A percentile compares a stretch with the other conserved stretches of the same genome.
Conservation (phyloP, 1,284 basidiomycete species). For the Gomphus sp. region DNA sequence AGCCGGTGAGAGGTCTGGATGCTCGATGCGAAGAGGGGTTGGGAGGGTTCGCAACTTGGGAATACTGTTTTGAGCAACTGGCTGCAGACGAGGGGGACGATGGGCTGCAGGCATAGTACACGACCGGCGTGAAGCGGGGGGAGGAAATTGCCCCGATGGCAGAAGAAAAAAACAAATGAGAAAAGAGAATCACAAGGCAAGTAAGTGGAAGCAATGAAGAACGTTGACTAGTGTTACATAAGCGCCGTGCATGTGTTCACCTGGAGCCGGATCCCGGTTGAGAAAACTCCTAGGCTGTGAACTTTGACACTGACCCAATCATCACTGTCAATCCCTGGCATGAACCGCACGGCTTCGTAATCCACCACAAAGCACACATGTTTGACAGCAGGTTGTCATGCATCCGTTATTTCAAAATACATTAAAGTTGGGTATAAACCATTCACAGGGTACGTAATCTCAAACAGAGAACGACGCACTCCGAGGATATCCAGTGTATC, state of each 20-base stretch:
- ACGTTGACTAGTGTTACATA: slow-evolving; percentile 7
- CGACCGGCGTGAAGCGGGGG: slow-evolving; percentile 36
- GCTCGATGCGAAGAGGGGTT: slow-evolving; percentile 49
- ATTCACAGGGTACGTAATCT: background rate
- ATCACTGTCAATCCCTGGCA: background rate
- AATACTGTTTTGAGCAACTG: slow-evolving; percentile 19
- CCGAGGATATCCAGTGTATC: background rate
- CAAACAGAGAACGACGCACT: background rate
- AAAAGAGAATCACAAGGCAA: slow-evolving; percentile 19
- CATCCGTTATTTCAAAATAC: background rate
- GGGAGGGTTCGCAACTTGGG: slow-evolving; percentile 41
- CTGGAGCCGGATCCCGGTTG: background rate
- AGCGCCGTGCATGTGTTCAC: background rate
- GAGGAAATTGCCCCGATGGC: slow-evolving; percentile 12
- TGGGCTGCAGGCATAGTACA: slow-evolving; percentile 31
- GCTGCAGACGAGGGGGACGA: slow-evolving; percentile 25
- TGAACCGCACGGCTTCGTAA: background rate
- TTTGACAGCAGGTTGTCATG: background rate
- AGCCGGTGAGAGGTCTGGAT: slow-evolving; percentile 36
- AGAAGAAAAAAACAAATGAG: slow-evolving; percentile 20
- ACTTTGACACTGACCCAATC: background rate
- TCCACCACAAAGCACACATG: background rate
- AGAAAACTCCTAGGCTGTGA: background rate
- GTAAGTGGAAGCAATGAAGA: slow-evolving; percentile 7
- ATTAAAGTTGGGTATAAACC: slow-evolving; percentile 1